A percentile compares a stretch with the other conserved stretches of the same genome.
These are phyloP conservation scores for Penicillium simplicissimum DNA, from an alignment of 495 filamentous ascomycete species.

Conservation along the genomic window DNA sequence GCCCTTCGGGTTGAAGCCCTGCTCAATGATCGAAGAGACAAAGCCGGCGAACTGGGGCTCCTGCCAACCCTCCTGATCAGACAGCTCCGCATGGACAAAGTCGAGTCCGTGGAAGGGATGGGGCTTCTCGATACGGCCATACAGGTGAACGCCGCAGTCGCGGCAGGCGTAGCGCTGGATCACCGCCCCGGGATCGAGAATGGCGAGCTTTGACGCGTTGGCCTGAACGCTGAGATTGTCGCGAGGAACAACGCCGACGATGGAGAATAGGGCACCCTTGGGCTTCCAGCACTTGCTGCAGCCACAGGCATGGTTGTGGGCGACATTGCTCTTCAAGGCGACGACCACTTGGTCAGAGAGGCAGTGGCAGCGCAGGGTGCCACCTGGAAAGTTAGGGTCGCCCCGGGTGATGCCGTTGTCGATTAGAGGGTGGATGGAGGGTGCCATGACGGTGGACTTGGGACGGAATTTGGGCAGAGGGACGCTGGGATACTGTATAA, in stretches of 20 bases:
- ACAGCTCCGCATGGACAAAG: slow-evolving; percentile 62
- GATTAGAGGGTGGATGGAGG: slow-evolving; percentile 58
- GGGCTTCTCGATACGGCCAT: slow-evolving; percentile 58
- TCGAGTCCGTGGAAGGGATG: slow-evolving; percentile 64
- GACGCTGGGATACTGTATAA: neutral
- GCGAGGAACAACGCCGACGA: slow-evolving; percentile 56
- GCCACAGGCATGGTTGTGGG: slow-evolving; percentile 66
- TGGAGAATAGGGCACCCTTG: slow-evolving; percentile 54
- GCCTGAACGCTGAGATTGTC: slow-evolving; percentile 49
- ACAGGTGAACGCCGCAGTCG: slow-evolving; percentile 57
- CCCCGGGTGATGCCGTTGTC: slow-evolving; percentile 56
- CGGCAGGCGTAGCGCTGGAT: slow-evolving; percentile 61
- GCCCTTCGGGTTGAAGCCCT: slow-evolving; percentile 53
- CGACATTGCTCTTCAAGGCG: slow-evolving; percentile 51
- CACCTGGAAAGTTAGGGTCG: slow-evolving; percentile 48
- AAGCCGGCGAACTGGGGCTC: slow-evolving; percentile 64
- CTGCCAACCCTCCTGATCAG: slow-evolving; percentile 57
- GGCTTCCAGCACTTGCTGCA: slow-evolving; percentile 70
- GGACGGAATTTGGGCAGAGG: neutral
- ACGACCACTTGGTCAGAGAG: slow-evolving; percentile 50
- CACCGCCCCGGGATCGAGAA: slow-evolving; percentile 51
- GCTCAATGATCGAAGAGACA: slow-evolving; percentile 61
- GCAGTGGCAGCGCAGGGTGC: slow-evolving; percentile 57
- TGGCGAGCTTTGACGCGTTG: slow-evolving; percentile 51
- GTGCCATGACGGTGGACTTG: slow-evolving; percentile 24